phyloP scores from a whole-genome alignment of 179 eudicot species.

The Carnegiea gigantea region DNA sequence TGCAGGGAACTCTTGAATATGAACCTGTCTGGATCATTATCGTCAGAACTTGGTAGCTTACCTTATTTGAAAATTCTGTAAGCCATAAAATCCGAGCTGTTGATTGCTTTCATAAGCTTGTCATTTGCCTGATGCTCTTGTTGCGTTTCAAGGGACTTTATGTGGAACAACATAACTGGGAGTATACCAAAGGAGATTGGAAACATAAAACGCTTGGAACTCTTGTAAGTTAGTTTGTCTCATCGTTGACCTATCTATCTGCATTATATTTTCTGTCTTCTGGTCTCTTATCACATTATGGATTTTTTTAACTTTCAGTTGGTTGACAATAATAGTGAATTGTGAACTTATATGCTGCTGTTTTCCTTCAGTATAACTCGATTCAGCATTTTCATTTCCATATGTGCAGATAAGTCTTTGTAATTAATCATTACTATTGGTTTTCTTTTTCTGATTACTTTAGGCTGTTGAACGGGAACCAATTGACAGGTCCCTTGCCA shows the following conservation, averaged over 20 bases:
- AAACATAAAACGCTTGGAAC: conserved; percentile 55
- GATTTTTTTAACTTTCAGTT: background rate
- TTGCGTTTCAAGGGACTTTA: conserved; percentile 59
- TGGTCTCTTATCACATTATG: background rate
- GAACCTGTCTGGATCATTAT: conserved; percentile 71
- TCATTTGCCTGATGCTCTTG: conserved; percentile 11
- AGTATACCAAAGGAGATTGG: conserved; percentile 86
- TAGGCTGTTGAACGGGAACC: conserved; percentile 83
- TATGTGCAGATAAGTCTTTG: background rate
- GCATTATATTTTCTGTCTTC: background rate
- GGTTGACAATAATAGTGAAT: background rate
- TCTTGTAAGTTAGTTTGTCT: conserved; percentile 55
- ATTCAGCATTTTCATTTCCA: background rate
- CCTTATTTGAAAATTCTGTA: conserved; percentile 68
- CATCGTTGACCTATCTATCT: background rate
- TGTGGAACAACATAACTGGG: conserved; percentile 90
- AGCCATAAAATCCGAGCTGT: conserved; percentile 28
- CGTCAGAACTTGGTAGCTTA: conserved; percentile 68
- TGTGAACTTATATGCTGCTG: background rate
- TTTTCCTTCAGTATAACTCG: background rate
- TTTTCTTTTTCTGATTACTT: background rate
- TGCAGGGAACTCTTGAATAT: conserved; percentile 65
- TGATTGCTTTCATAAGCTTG: background rate
- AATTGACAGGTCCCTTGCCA: conserved; percentile 66
- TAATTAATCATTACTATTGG: background rate